Evolutionary conservation across 2,329 filamentous ascomycete species (phyloP).

Genomic region (Aspergillus cejpii): DNA sequence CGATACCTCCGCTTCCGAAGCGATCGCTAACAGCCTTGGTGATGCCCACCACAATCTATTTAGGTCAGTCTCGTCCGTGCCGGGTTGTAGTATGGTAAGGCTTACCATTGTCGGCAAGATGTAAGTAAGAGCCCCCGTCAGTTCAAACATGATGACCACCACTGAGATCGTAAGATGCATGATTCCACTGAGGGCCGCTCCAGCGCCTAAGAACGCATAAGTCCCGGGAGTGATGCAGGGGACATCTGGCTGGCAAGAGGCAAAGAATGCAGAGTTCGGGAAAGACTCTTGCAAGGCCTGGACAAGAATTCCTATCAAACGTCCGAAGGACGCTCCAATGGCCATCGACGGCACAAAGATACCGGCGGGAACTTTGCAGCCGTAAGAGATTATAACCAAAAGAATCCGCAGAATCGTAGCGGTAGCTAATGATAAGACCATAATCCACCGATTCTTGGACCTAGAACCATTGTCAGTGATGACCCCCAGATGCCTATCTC

Average conservation of each 20-base stretch:
- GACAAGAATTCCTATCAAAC: constrained; percentile 89
- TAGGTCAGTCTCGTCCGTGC: constrained; percentile 6
- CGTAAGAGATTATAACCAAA: constrained; percentile 91
- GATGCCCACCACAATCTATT: constrained; percentile 81
- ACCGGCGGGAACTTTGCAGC: constrained; percentile 93
- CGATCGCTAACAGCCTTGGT: constrained; percentile 88
- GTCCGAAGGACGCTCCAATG: constrained; percentile 86
- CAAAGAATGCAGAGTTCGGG: constrained; percentile 76
- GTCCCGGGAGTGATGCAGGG: constrained; percentile 96
- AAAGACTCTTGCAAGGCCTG: constrained; percentile 80
- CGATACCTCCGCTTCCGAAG: constrained; percentile 93
- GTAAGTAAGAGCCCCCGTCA: constrained; percentile 94
- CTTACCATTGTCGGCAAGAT: constrained; percentile 87
- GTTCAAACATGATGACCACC: constrained; percentile 98
- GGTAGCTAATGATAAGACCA: constrained; percentile 68
- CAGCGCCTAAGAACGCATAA: constrained; percentile 91
- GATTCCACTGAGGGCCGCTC: constrained; percentile 84
- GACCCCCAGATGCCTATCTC: neutral
- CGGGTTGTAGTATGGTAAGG: neutral
- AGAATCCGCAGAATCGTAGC: constrained; percentile 76
- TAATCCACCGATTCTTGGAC: constrained; percentile 63
- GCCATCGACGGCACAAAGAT: constrained; percentile 99
- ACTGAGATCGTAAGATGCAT: constrained; percentile 98
- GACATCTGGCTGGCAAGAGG: constrained; percentile 80
- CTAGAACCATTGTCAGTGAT: constrained; percentile 23